phyloP scores from a whole-genome alignment of 805 yeast species.

The Geotrichum ghanense region DNA sequence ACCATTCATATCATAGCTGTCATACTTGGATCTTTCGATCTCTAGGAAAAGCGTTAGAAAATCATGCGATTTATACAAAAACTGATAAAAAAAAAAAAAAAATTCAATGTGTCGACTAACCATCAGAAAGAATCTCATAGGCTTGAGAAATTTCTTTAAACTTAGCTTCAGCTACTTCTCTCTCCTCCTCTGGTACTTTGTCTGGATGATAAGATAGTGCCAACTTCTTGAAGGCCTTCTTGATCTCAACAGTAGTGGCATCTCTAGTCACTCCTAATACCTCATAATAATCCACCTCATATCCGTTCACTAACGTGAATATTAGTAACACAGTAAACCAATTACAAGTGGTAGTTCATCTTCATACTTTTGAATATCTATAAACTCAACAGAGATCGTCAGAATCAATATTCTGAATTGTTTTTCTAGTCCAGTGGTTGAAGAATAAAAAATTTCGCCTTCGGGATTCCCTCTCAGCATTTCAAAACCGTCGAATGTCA shows the following conservation, averaged over 20 bases:
- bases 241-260: constrained; percentile 64
- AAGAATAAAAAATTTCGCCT: too few species aligned
- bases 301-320: constrained; percentile 2
- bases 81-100: too few species aligned
- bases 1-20: constrained; percentile 25
- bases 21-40: constrained; percentile 3
- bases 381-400: too few species aligned
- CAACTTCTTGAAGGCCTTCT: constrained; percentile 71
- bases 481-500: too few species aligned
- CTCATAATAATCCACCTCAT: constrained; percentile 36
- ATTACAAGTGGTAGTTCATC: too few species aligned
- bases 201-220: constrained; percentile 87
- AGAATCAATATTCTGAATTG: too few species aligned
- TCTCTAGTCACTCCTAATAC: constrained; percentile 54
- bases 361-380: too few species aligned
- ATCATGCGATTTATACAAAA: background rate
- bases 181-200: constrained; percentile 56
- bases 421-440: too few species aligned
- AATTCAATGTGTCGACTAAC: too few species aligned
- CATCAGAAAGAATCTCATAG: constrained; percentile 72
- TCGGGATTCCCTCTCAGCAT: too few species aligned
- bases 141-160: constrained; percentile 84
- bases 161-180: constrained; percentile 60
- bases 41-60: background rate
- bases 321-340: background rate